Conservation (phyloP, 192 early-diverging fungal species). For the Spizellomyces punctatus region DNA sequence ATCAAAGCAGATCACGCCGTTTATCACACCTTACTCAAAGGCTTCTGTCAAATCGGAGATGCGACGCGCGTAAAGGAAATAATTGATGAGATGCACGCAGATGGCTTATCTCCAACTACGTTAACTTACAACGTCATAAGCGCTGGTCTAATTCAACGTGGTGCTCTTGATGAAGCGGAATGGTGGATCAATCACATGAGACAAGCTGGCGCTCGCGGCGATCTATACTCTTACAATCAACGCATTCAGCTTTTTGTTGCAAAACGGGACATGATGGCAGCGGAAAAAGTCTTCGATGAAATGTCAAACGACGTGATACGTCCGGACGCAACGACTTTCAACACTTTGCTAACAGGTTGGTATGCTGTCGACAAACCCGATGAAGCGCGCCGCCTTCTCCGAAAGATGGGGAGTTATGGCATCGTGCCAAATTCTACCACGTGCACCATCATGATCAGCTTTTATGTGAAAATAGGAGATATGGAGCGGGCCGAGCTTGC, state of each 20-base stretch:
- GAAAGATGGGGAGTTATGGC: constrained; percentile 2
- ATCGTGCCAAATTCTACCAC: not conserved
- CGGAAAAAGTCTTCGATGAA: not conserved
- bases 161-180: not conserved
- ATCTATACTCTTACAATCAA: constrained; percentile 14
- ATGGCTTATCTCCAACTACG: constrained; percentile 11
- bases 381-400: not conserved
- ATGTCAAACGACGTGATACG: not conserved
- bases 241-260: constrained; percentile 2
- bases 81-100: constrained; percentile 5
- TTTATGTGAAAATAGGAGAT: constrained; percentile 1
- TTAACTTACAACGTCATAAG: constrained; percentile 18
- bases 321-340: constrained; percentile 3
- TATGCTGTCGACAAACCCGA: not conserved
- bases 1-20: constrained; percentile 10
- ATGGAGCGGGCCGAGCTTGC: not conserved
- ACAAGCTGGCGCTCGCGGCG: constrained; percentile 1
- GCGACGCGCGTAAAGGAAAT: not conserved
- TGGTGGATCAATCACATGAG: constrained; percentile 20
- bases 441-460: constrained; percentile 15
- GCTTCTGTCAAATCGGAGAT: constrained; percentile 6
- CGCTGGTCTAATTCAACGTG: constrained; percentile 3
- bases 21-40: constrained; percentile 18
- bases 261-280: not conserved
- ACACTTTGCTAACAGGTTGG: constrained; percentile 16